Evolutionary conservation across 345 rosid genomes (phyloP), one percentile per base, ranked within the genome.

Genomic region (Citrus glauca): DNA sequence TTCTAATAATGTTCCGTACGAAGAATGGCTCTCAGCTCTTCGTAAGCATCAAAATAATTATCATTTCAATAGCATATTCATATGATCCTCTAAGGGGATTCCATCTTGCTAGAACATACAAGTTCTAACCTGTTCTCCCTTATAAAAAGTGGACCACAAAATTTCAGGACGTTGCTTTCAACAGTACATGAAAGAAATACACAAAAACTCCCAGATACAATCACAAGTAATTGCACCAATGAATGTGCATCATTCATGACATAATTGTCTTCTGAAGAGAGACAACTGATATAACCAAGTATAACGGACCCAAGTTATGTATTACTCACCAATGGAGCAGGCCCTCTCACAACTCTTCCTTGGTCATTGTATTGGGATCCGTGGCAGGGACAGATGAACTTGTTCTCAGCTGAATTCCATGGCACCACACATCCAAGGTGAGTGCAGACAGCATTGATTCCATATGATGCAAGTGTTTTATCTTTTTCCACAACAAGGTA

Each of bases 361-460:
- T 95, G 96, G 9, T 94, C 84, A 30, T 95, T 95, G 93, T 95
- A 95, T 80, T 95, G 98, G n/a, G 99, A 95, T 50, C 97, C 98
- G 74, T 95, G 98, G 90, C 98, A 95, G 33, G 98, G 99, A 78
- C 99, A 93, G 71, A 95, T 87, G 87, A 93, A 93, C 86, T 91
- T 93, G 68, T 95, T 95, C 89, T 93, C 98, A 59, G 93, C 94
- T 77, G 77, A n/a, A 83, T 95, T 93, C 84, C 87, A 93, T 20
- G 99, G 98, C 74, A 93, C 98, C 38, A 95, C 98, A 79, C 98
- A 95, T 56, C 98, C 98, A 71, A 95, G 95, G 28, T 93, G 99
- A 48, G 99, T 93, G 86, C 99, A 95, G 66, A 95, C 98, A 0
- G 82, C 98, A 25, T 93, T 93, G 20, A 95, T 93, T 64, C 90